phyloP scores from a whole-genome alignment of 805 yeast genomes.

The Monosporozyma siamensis region DNA sequence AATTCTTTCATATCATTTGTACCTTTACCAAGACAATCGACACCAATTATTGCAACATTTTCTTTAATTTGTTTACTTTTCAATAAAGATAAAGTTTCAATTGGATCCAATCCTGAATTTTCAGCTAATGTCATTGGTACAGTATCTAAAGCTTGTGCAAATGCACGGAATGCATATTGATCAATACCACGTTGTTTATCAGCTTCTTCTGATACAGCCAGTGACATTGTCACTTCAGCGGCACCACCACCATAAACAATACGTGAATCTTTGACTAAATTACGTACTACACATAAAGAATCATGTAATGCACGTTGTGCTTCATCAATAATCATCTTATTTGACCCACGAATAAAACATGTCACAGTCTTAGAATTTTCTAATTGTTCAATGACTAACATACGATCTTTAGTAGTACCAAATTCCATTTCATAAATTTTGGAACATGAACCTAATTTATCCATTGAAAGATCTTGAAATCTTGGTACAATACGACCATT shows the following conservation, averaged over 20 bases:
- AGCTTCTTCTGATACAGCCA: constrained; percentile 85
- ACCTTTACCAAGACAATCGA: constrained; percentile 86
- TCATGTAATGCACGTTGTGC: constrained; percentile 95
- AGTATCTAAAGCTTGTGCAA: constrained; percentile 80
- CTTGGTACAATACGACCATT: constrained; percentile 95
- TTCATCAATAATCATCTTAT: constrained; percentile 96
- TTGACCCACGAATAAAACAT: constrained; percentile 88
- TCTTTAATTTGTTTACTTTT: constrained; percentile 80
- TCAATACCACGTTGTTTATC: constrained; percentile 91
- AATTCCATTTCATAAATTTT: constrained; percentile 78
- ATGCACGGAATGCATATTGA: constrained; percentile 96
- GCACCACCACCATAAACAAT: constrained; percentile 99
- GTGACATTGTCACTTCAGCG: constrained; percentile 87
- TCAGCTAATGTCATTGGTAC: constrained; percentile 94
- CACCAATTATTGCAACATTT: constrained; percentile 65
- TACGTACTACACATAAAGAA: constrained; percentile 94
- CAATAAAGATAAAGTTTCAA: constrained; percentile 75
- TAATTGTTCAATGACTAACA: constrained; percentile 89
- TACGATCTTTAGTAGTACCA: constrained; percentile 93
- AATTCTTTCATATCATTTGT: constrained; percentile 87
- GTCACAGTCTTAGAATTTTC: constrained; percentile 84
- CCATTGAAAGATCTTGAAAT: constrained; percentile 78
- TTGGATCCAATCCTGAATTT: constrained; percentile 91
- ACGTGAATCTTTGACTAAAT: constrained; percentile 81
- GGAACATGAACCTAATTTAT: constrained; percentile 84